Percentiles rank a stretch among this genome's conserved stretches.
Conservation (phyloP, 345 rosid genomes). For the Lumnitzera racemosa region DNA sequence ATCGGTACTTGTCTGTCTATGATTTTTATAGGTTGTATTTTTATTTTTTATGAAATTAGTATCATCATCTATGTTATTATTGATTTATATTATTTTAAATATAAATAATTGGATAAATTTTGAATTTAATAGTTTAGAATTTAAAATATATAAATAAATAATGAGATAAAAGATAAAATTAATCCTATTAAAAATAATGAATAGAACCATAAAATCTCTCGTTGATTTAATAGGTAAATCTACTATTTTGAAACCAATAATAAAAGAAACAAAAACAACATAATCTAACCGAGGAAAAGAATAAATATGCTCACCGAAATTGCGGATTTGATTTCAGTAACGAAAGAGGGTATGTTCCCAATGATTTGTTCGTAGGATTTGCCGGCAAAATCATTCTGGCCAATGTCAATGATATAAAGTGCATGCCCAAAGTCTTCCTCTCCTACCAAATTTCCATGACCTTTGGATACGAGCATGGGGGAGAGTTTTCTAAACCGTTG, state of each 20-base stretch:
- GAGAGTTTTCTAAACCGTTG: constrained; percentile 31
- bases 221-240: background rate
- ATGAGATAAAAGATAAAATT: no score
- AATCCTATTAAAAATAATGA: no score
- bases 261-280: background rate
- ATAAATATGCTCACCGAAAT: constrained; percentile 22
- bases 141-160: no score
- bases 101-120: no score
- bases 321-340: constrained; percentile 42
- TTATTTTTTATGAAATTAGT: no score
- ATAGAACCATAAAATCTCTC: no score
- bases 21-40: no score
- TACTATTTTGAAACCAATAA: background rate
- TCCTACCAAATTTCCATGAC: constrained; percentile 26
- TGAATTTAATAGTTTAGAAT: no score
- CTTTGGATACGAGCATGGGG: constrained; percentile 19
- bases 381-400: constrained; percentile 56
- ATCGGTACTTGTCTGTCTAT: no score
- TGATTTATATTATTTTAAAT: no score
- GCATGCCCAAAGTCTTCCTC: constrained; percentile 42
- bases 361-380: constrained; percentile 28
- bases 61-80: no score
- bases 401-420: constrained; percentile 52
- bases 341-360: constrained; percentile 36
- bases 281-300: background rate